Percentiles rank a stretch among this genome's conserved stretches.
Conservation (phyloP, 805 yeast species). For the Spathaspora sp. region DNA sequence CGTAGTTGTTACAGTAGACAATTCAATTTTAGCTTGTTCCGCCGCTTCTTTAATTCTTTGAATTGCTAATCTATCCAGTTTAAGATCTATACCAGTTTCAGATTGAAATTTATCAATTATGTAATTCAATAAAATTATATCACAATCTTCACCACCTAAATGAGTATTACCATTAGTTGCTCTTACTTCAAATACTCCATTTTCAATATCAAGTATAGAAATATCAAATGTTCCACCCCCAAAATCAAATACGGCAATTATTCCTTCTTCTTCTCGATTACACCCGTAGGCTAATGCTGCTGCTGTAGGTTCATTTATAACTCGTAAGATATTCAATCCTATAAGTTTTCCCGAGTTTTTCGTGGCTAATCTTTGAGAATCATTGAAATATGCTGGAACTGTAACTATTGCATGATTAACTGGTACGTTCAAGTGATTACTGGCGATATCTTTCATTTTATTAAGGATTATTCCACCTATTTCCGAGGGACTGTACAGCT, state of each 20-base stretch:
- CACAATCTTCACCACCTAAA: conserved; percentile 85
- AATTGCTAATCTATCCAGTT: conserved; percentile 52
- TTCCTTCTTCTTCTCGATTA: conserved; percentile 45
- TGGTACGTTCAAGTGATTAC: conserved; percentile 40
- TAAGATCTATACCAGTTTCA: conserved; percentile 48
- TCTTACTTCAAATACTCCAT: conserved; percentile 76
- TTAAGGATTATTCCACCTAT: conserved; percentile 63
- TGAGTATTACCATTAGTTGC: conserved; percentile 85
- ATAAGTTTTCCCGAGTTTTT: conserved; percentile 72
- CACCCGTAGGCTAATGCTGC: conserved; percentile 82
- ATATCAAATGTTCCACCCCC: conserved; percentile 89
- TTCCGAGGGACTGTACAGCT: conserved; percentile 61
- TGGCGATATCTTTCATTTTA: conserved; percentile 67
- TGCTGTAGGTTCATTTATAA: conserved; percentile 81
- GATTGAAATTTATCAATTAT: conserved; percentile 56
- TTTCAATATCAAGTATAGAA: conserved; percentile 72
- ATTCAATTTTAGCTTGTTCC: conserved; percentile 71
- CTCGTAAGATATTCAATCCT: conserved; percentile 73
- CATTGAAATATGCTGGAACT: conserved; percentile 83
- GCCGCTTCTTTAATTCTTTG: conserved; percentile 80
- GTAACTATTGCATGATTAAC: conserved; percentile 76
- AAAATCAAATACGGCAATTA: conserved; percentile 63
- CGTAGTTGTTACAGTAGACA: conserved; percentile 61
- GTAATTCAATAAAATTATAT: conserved; percentile 55
- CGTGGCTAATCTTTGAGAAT: conserved; percentile 78